Base-by-base conservation (phyloP, 164 flowering plant genomes). In the Umbilicus rupestris region DNA sequence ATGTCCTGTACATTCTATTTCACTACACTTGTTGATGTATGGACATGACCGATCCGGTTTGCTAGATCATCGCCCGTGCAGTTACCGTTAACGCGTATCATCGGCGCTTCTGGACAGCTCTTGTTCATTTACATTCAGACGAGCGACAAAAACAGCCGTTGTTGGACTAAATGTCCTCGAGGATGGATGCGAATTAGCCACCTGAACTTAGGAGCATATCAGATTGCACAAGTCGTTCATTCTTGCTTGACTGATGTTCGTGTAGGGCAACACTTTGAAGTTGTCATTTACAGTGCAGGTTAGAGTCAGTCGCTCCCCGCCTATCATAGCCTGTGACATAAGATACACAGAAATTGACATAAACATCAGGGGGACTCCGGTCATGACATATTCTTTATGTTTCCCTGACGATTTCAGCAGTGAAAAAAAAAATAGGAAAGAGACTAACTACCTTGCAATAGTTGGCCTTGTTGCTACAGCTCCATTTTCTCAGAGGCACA, bases 401-500 rank as follows among this genome's bases (percentile, higher is more conserved):
- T 19, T n/a, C 11, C n/a, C 1, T 19, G 62, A 28, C 7, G 7
- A 35, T 35, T 0, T 33, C 37, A 37, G 30, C 29, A 26, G 1
- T 26, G 37, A 20, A 9, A 39, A 3, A 33, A 33, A 62, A 35
- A 2, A 19, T 11, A n/a, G 42, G 3, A 52, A 72, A 71, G 37
- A 28, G 39, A 10, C 37, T 35, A 5, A 0, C 11, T 87, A 90
- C 93, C 96, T 87, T 80, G 71, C 97, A 90, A 26, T 74, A 55
- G 35, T 50, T 66, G 26, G 70, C 72, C 39, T 73, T 73, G 67
- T 77, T 83, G 45, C 73, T 79, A 81, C 96, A 90, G 78, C 78
- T 83, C 98, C 97, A 90, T 70, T 76, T 72, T 66, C 72, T 83
- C 58, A 72, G 72, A 39, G 97, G 93, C 31, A 86, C 59, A 72